phyloP scores from a whole-genome alignment of 2,329 filamentous ascomycete genomes.

The Penicillium sp. region DNA sequence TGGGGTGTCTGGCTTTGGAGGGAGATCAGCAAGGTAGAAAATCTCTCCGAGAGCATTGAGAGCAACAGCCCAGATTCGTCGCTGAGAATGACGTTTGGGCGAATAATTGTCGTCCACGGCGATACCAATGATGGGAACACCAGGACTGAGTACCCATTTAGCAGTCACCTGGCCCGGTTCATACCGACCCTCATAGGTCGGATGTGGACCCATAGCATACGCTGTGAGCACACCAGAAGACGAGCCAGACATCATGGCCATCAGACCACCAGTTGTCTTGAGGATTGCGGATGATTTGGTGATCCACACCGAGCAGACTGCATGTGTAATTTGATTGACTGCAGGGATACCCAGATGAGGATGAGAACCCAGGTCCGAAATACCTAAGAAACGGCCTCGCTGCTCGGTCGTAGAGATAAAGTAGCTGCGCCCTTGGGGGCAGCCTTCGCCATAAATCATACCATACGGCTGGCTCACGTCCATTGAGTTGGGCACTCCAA shows the following conservation, averaged over 20 bases:
- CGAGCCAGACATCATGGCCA: slow-evolving; percentile 83
- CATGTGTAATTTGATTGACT: slow-evolving; percentile 70
- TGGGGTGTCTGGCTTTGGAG: slow-evolving; percentile 58
- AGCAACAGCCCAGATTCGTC: slow-evolving; percentile 86
- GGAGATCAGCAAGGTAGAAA: slow-evolving; percentile 78
- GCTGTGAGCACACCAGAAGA: slow-evolving; percentile 81
- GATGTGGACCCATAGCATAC: slow-evolving; percentile 72
- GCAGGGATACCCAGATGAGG: slow-evolving; percentile 76
- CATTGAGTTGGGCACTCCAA: slow-evolving; percentile 83
- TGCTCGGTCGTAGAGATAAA: slow-evolving; percentile 76
- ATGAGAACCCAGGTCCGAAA: slow-evolving; percentile 63
- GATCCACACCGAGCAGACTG: slow-evolving; percentile 83
- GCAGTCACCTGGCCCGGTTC: slow-evolving; percentile 79
- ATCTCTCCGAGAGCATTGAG: slow-evolving; percentile 92
- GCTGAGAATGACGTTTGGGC: slow-evolving; percentile 67
- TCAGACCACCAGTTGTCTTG: slow-evolving; percentile 71
- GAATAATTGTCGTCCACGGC: slow-evolving; percentile 83
- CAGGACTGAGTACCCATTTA: slow-evolving; percentile 87
- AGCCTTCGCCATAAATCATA: slow-evolving; percentile 82
- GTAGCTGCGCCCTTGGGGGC: slow-evolving; percentile 79
- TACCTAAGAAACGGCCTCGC: slow-evolving; percentile 73
- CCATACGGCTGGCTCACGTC: slow-evolving; percentile 87
- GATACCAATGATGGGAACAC: slow-evolving; percentile 86
- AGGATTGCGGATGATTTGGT: slow-evolving; percentile 78
- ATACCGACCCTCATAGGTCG: slow-evolving; percentile 64